Evolutionary conservation across 2,329 filamentous ascomycete species (phyloP), one percentile per base, ranked within the genome.

Genomic region (Didymella keratinophila): DNA sequence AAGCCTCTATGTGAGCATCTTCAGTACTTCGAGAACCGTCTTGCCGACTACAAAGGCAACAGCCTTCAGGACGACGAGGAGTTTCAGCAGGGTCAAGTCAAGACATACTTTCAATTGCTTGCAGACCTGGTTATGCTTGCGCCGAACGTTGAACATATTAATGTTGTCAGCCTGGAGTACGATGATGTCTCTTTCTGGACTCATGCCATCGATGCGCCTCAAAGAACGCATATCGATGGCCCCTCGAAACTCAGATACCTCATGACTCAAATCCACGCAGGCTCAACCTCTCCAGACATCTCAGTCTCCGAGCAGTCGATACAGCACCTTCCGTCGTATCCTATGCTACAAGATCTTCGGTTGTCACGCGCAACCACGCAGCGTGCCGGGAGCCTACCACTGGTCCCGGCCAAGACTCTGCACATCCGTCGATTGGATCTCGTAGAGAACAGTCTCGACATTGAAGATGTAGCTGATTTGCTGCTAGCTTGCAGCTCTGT

Each of bases 11-110:
- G 46, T 4, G 39, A 52, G 0, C 45, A 67, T 49, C 18, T 73
- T 1, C 48, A 61, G 20, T 74, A 72, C 32, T 51, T 73, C 12
- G 72, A 74, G 37, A 72, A 67, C 37, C 64, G 71, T 9, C 52
- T 69, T 3, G 49, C 61, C 16, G 69, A 73, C 41, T 58, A 64
- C 48, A 39, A 51, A 16, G 71, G 69, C 16, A 67, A 70, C 36
- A 58, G 56, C 21, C 58, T 71, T 0, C 34, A 50, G 14, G 30
- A 58, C 10, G 69, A 68, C 36, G n/a, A 48, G 1, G 32, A 37
- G 4, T 43, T 39, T 1, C 49, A 49, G 6, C 18, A 30, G 9
- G 43, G 59, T 1, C 60, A 63, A 46, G 49, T 64, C 2, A 18
- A 44, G 2, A 43, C 59, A 9, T 72, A 73, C 42, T 70, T 68